Conservation (phyloP, 1,284 basidiomycete genomes). For the Mycena citricolor region DNA sequence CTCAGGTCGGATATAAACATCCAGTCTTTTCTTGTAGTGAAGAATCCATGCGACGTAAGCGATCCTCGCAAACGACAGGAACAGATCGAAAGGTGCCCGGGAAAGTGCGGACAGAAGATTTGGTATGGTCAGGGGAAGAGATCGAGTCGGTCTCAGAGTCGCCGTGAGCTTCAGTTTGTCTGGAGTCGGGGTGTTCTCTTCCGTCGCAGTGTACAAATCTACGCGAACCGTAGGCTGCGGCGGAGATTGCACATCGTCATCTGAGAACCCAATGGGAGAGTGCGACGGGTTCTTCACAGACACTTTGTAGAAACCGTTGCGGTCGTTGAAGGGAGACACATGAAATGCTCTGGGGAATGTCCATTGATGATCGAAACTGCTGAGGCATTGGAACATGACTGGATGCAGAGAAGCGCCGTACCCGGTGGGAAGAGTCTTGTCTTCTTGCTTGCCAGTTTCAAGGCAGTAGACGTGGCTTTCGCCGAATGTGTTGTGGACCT, state of each 20-base stretch:
- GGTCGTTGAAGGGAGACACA: conserved; percentile 81
- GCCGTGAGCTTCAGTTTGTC: conserved; percentile 52
- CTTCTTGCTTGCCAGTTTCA: conserved; percentile 47
- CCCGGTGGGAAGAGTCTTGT: conserved; percentile 36
- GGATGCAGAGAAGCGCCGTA: conserved; percentile 27
- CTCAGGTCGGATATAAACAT: conserved; percentile 68
- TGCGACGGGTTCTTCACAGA: conserved; percentile 48
- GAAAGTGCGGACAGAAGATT: conserved; percentile 46
- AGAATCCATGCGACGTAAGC: conserved; percentile 65
- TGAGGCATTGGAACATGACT: background rate
- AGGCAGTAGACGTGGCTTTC: conserved; percentile 68
- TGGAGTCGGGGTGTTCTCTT: conserved; percentile 22
- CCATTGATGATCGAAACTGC: conserved; percentile 63
- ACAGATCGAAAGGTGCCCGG: conserved; percentile 54
- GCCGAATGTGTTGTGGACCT: conserved; percentile 81
- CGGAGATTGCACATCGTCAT: conserved; percentile 11
- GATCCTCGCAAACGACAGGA: conserved; percentile 65
- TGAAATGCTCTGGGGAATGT: conserved; percentile 73
- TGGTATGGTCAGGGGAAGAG: conserved; percentile 42
- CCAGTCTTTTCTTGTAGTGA: conserved; percentile 62
- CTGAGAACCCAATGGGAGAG: conserved; percentile 38
- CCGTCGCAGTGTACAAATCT: conserved; percentile 39
- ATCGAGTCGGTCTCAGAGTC: conserved; percentile 38
- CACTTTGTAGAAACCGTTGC: conserved; percentile 65
- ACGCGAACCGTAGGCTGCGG: conserved; percentile 45